These are phyloP conservation scores for Dictyostelium brefeldianum DNA, from an alignment of 78 protist genomes.

Conservation along the genomic window DNA sequence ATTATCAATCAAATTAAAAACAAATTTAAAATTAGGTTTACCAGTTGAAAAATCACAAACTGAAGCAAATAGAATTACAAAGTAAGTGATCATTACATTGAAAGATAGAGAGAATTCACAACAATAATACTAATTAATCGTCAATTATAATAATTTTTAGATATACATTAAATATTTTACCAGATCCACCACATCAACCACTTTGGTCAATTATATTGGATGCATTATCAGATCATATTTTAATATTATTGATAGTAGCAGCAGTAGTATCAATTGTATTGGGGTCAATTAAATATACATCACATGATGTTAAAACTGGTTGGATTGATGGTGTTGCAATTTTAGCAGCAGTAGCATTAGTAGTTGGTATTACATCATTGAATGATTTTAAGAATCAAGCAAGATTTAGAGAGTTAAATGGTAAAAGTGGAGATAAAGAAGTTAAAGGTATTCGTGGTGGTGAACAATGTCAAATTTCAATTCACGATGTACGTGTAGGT, in stretches of 20 bases:
- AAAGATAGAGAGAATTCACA: too few species aligned
- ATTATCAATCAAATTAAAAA: constrained; percentile 13
- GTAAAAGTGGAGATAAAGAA: constrained; percentile 31
- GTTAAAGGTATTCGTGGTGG: constrained; percentile 87
- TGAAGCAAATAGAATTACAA: constrained; percentile 52
- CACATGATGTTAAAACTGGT: constrained; percentile 72
- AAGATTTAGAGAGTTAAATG: constrained; percentile 85
- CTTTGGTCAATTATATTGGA: constrained; percentile 75
- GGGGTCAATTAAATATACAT: constrained; percentile 55
- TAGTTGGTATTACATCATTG: constrained; percentile 89
- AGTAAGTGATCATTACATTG: too few species aligned
- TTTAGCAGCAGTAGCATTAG: constrained; percentile 93
- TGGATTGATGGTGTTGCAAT: constrained; percentile 98
- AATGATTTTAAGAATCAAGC: constrained; percentile 95
- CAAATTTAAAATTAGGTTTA: constrained; percentile 41
- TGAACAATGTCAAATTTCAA: constrained; percentile 43
- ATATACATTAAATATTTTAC: constrained; percentile 73
- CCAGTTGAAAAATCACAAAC: constrained; percentile 50
- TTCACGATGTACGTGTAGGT: constrained; percentile 91
- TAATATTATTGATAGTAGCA: constrained; percentile 86
- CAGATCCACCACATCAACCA: constrained; percentile 73
- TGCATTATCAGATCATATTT: constrained; percentile 90
- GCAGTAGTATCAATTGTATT: constrained; percentile 89
- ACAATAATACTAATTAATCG: too few species aligned
- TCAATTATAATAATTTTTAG: not conserved